Evolutionary conservation across 352 stramenopile species (phyloP).

Genomic region (Pythium utonaiense): DNA sequence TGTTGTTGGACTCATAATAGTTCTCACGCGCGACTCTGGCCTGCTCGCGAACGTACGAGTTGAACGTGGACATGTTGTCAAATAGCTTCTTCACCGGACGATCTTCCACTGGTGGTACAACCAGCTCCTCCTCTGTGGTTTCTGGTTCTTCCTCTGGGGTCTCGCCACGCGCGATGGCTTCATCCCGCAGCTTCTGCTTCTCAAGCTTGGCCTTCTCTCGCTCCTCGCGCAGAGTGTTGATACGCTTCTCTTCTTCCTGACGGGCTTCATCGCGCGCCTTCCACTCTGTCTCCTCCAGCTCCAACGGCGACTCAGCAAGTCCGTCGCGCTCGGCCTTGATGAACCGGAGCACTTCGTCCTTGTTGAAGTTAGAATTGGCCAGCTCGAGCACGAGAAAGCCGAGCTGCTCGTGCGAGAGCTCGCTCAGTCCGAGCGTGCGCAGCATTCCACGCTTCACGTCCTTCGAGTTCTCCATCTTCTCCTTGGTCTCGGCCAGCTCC

Average conservation of each 20-base stretch:
- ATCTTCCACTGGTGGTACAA: slow-evolving; percentile 46
- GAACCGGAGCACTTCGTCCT: slow-evolving; percentile 51
- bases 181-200: slow-evolving; percentile 19
- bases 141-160: slow-evolving; percentile 15
- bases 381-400: slow-evolving; percentile 61
- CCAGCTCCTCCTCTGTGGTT: slow-evolving; percentile 26
- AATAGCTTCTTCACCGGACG: slow-evolving; percentile 63
- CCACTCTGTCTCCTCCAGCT: slow-evolving; percentile 51
- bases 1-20: slow-evolving; percentile 35
- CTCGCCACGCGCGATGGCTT: slow-evolving; percentile 23
- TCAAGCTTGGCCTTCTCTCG: slow-evolving; percentile 32
- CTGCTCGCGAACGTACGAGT: slow-evolving; percentile 43
- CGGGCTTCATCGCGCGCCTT: slow-evolving; percentile 46
- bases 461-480: slow-evolving; percentile 20
- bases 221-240: slow-evolving; percentile 54
- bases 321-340: slow-evolving; percentile 53
- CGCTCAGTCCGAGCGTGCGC: slow-evolving; percentile 50
- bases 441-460: slow-evolving; percentile 43
- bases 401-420: slow-evolving; percentile 59
- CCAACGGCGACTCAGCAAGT: slow-evolving; percentile 40
- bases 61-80: slow-evolving; percentile 36
- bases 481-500: slow-evolving; percentile 36
- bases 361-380: slow-evolving; percentile 32
- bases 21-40: slow-evolving; percentile 43
- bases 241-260: slow-evolving; percentile 44